Evolutionary conservation across 2,329 filamentous ascomycete species (phyloP), one percentile per base, ranked within the genome.

Genomic region (Aurifilum marmelostoma): DNA sequence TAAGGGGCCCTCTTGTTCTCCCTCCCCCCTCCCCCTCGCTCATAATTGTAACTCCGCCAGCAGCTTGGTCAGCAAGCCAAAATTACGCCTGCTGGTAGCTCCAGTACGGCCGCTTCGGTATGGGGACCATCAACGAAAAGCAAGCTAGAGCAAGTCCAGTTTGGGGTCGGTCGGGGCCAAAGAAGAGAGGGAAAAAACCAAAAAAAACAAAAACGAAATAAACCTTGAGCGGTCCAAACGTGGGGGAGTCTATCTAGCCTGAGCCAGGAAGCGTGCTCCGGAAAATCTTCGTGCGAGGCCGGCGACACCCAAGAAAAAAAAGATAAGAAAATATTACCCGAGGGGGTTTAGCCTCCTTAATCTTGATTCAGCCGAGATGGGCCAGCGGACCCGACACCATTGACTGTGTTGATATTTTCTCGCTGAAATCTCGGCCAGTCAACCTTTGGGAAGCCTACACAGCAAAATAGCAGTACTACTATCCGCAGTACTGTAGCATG

Each of bases 321-420:
- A 27, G 69, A 71, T 71, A 71, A 71, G 69, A 68, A 68, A 43
- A 7, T 39, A 69, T 47, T 71, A 61, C 50, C 67, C 67, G 56
- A 65, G 62, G 47, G n/a, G 47, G 69, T n/a, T 68, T 69, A 69
- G 63, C 52, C 24, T 21, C 61, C 61, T 50, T 58, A 39, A n/a
- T 54, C 66, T 27, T 14, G 37, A 63, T 52, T 32, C 7, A 54
- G 62, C 65, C 61, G 43, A 56, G 39, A 63, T 24, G 59, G 47
- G 24, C 50, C 56, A n/a, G 32, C 21, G 52, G 16, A 21, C 56
- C 56, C 18, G 16, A n/a, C 3, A 11, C 56, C 56, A 59, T n/a
- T 67, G 66, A 47, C 56, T 21, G 11, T 50, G 18, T 8, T 34
- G 11, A 29, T 50, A 58, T 66, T 56, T 29, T 39, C 62, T 69